These are phyloP conservation scores for Leccinum rimulosum DNA, from an alignment of 768 basidiomycete species.

Conservation along the genomic window DNA sequence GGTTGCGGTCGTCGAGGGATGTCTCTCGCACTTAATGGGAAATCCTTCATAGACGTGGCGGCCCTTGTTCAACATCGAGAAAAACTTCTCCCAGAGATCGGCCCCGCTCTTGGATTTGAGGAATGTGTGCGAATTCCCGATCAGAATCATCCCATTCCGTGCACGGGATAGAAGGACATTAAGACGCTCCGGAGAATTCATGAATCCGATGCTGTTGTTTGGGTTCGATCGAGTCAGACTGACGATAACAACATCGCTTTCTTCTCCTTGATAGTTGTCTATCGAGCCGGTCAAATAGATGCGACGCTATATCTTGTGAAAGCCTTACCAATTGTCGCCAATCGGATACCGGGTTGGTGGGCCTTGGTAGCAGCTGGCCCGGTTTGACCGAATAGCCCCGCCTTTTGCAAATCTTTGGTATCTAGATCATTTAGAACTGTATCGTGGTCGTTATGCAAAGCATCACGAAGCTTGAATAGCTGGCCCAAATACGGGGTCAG, in stretches of 20 bases:
- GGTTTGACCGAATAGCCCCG: slow-evolving; percentile 46
- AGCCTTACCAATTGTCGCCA: slow-evolving; percentile 63
- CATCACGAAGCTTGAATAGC: slow-evolving; percentile 46
- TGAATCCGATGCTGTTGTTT: slow-evolving; percentile 62
- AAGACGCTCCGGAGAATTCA: slow-evolving; percentile 65
- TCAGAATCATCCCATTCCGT: slow-evolving; percentile 60
- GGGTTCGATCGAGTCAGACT: slow-evolving; percentile 62
- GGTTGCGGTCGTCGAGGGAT: slow-evolving; percentile 40
- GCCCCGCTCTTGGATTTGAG: slow-evolving; percentile 49
- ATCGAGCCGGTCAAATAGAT: not conserved
- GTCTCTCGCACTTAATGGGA: slow-evolving; percentile 56
- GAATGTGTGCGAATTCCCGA: slow-evolving; percentile 68
- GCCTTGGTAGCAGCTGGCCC: slow-evolving; percentile 41
- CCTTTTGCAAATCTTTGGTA: slow-evolving; percentile 53
- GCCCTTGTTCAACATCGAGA: slow-evolving; percentile 40
- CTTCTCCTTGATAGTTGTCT: slow-evolving; percentile 82
- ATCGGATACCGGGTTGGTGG: slow-evolving; percentile 39
- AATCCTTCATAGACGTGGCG: slow-evolving; percentile 58
- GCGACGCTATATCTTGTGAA: not conserved
- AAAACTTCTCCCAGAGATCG: slow-evolving; percentile 50
- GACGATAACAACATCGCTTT: slow-evolving; percentile 64
- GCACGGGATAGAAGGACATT: slow-evolving; percentile 75
- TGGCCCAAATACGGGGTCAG: slow-evolving; percentile 73
- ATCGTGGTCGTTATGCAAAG: slow-evolving; percentile 46
- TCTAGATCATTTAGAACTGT: slow-evolving; percentile 66